Evolutionary conservation across 192 early-diverging fungal genomes (phyloP), one percentile per base, ranked within the genome.

Genomic region (Umbelopsis ramanniana): DNA sequence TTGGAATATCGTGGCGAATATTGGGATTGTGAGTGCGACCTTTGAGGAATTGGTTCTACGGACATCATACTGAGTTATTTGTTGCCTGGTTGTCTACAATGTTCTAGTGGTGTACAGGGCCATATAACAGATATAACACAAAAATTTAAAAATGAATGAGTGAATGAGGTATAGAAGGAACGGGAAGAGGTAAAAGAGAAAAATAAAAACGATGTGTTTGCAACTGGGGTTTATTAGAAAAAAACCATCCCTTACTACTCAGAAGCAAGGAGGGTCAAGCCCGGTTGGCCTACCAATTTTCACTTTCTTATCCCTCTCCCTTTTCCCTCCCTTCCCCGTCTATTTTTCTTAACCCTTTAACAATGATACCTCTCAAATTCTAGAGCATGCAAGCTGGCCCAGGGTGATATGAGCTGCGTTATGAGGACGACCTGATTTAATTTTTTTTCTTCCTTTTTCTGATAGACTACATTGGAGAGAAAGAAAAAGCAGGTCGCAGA

Each of bases 151-250:
- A 55, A 55, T 60, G 60, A 53, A 50, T 21, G 52, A 54, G 29
- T 53, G 26, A 23, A 21, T 40, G 19, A 26, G 14, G 21, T 45
- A 47, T 29, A 46, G n/a, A 67, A 72, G 55, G 55, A 72, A 63
- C 57, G 54, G 53, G 55, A 72, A 60, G 70, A 72, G 17, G 48
- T 46, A 46, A 46, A 72, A n/a, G 33, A 63, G 33, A 63, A 63
- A 37, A 63, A 63, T 35, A 14, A 17, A 63, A 35, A 63, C 6
- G 11, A 37, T 8, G 15, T 10, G 54, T 8, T 1, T 19, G 21
- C 23, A 55, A 23, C 14, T 24, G 12, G 54, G 29, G 48, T 50
- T 21, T n/a, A 50, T 21, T n/a, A 21, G 48, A 21, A 50, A 50
- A 29, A 50, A 50, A 1, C 15, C 15, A 50, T 50, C 48, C 48